Evolutionary conservation across 495 filamentous ascomycete species (phyloP).

Genomic region (Xylaria bambusicola): DNA sequence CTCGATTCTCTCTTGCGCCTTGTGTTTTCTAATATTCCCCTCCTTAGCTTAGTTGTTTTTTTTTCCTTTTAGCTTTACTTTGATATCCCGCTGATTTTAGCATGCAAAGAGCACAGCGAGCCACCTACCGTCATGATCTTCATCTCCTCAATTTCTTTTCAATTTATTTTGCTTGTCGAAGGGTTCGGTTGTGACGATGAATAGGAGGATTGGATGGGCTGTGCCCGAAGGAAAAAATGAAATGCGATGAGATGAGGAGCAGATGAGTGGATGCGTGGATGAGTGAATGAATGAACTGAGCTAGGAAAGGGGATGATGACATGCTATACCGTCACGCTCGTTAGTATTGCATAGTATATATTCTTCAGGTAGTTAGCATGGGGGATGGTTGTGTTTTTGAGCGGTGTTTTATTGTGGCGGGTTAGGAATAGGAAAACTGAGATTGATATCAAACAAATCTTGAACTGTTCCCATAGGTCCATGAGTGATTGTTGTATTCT

Average conservation of each 20-base stretch:
- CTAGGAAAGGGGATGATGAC: slow-evolving; percentile 1
- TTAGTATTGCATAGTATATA: slow-evolving; percentile 5
- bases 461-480: too few relatives aligned
- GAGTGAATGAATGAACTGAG: slow-evolving; percentile 16
- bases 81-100: slow-evolving; percentile 26
- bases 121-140: slow-evolving; percentile 20
- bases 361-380: slow-evolving; percentile 6
- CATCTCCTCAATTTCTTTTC: slow-evolving; percentile 17
- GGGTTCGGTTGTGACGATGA: slow-evolving; percentile 12
- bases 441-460: too few relatives aligned
- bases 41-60: not conserved
- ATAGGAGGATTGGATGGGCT: not conserved
- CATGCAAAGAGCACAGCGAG: slow-evolving; percentile 18
- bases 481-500: too few relatives aligned
- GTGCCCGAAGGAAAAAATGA: slow-evolving; percentile 1
- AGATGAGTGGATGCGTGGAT: too few relatives aligned
- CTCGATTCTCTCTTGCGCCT: not conserved
- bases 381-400: not conserved
- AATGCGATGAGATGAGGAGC: slow-evolving; percentile 6
- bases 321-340: slow-evolving; percentile 14
- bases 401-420: not conserved
- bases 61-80: slow-evolving; percentile 10
- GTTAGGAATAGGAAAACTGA: not conserved
- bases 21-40: not conserved
- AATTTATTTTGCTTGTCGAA: slow-evolving; percentile 12